Conservation (phyloP, 441 rosid genomes). For the Brassica balearica region DNA sequence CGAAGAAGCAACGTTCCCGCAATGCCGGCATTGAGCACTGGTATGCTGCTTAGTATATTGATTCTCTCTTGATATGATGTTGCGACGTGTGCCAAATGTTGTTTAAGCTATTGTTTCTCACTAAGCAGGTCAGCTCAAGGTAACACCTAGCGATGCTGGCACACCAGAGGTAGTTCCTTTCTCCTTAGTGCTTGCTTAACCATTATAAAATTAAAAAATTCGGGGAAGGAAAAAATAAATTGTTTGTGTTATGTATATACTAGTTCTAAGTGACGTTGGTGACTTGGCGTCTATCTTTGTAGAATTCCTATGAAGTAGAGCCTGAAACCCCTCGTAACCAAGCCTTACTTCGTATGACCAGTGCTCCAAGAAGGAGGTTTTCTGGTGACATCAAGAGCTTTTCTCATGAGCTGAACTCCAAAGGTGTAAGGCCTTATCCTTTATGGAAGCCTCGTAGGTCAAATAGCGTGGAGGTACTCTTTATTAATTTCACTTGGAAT, state of each 20-base stretch:
- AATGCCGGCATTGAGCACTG: slow-evolving; percentile 55
- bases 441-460: slow-evolving; percentile 81
- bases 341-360: slow-evolving; percentile 87
- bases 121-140: slow-evolving; percentile 55
- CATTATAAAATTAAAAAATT: neutral
- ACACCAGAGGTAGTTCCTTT: slow-evolving; percentile 68
- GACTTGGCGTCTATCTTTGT: slow-evolving; percentile 21
- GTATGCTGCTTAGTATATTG: slow-evolving; percentile 43
- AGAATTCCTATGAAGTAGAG: slow-evolving; percentile 62
- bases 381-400: slow-evolving; percentile 92
- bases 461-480: slow-evolving; percentile 77
- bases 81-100: slow-evolving; percentile 1
- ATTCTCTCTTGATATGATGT: neutral
- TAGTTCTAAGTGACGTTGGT: slow-evolving; percentile 6
- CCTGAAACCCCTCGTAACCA: slow-evolving; percentile 92
- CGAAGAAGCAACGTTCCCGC: slow-evolving; percentile 44
- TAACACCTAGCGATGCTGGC: slow-evolving; percentile 55
- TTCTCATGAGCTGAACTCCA: slow-evolving; percentile 93
- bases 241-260: neutral
- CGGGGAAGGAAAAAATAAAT: neutral
- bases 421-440: slow-evolving; percentile 91
- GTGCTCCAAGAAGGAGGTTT: slow-evolving; percentile 83
- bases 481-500: neutral
- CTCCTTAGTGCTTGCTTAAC: neutral
- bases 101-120: slow-evolving; percentile 1